Evolutionary conservation across 768 basidiomycete genomes (phyloP).

Genomic region (Agaricus subrufescens): DNA sequence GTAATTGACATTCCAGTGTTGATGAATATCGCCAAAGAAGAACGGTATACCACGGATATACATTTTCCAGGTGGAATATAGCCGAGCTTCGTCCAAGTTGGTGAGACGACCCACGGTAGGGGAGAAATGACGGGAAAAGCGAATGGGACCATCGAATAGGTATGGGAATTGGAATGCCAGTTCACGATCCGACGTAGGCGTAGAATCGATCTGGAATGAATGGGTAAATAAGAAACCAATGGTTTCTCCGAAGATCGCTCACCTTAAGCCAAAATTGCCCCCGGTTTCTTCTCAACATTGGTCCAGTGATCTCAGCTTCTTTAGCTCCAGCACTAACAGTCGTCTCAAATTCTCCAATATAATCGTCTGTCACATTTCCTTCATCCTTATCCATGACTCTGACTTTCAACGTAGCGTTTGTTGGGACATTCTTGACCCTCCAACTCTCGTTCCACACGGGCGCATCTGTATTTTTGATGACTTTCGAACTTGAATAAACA

Average conservation of each 20-base stretch:
- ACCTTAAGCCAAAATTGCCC: slow-evolving; percentile 75
- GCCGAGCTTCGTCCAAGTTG: slow-evolving; percentile 51
- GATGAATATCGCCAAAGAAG: slow-evolving; percentile 55
- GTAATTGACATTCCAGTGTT: slow-evolving; percentile 66
- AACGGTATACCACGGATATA: slow-evolving; percentile 55
- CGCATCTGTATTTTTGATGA: slow-evolving; percentile 46
- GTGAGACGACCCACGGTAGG: slow-evolving; percentile 66
- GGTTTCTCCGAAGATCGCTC: slow-evolving; percentile 6
- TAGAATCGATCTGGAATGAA: slow-evolving; percentile 47
- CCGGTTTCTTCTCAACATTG: slow-evolving; percentile 39
- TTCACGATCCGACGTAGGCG: slow-evolving; percentile 30
- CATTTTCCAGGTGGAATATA: slow-evolving; percentile 81
- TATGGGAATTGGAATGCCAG: slow-evolving; percentile 44
- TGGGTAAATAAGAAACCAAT: background rate
- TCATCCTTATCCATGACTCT: slow-evolving; percentile 68
- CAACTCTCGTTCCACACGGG: slow-evolving; percentile 80
- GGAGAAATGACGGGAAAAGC: slow-evolving; percentile 66
- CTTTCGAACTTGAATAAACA: slow-evolving; percentile 48
- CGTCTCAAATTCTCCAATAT: slow-evolving; percentile 58
- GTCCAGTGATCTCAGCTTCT: slow-evolving; percentile 58
- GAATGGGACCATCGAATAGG: slow-evolving; percentile 69
- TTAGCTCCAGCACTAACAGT: slow-evolving; percentile 52
- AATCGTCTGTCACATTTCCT: slow-evolving; percentile 51
- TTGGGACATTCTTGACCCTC: slow-evolving; percentile 70
- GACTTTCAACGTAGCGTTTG: slow-evolving; percentile 53